Evolutionary conservation across 805 yeast species (phyloP).

Genomic region (Yarrowia keelungensis): DNA sequence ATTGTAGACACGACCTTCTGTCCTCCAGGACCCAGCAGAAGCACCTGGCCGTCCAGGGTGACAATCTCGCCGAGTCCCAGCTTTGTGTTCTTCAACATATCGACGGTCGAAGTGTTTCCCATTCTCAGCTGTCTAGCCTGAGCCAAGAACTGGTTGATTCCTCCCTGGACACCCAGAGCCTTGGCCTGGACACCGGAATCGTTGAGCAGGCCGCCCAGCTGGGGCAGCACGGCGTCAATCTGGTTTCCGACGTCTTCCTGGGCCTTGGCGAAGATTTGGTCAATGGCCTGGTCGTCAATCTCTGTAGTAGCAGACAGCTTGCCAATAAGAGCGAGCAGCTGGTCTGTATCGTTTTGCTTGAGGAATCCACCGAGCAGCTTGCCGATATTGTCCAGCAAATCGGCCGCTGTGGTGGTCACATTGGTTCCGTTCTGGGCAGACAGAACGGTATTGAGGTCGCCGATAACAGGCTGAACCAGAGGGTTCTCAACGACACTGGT

Average conservation of each 20-base stretch:
- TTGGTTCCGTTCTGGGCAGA: slow-evolving; percentile 10
- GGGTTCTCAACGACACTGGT: slow-evolving; percentile 22
- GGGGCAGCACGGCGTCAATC: slow-evolving; percentile 26
- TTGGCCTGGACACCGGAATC: slow-evolving; percentile 28
- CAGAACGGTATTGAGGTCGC: neutral
- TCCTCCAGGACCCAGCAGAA: slow-evolving; percentile 28
- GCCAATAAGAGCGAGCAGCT: neutral
- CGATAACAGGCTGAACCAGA: slow-evolving; percentile 13
- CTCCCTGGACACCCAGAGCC: slow-evolving; percentile 36
- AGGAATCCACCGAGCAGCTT: slow-evolving; percentile 26
- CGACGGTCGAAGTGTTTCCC: slow-evolving; percentile 26
- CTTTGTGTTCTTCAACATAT: slow-evolving; percentile 11
- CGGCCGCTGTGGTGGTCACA: neutral
- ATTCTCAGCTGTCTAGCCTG: slow-evolving; percentile 17
- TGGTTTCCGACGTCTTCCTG: slow-evolving; percentile 23
- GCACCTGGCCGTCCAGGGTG: slow-evolving; percentile 16
- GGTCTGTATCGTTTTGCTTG: slow-evolving; percentile 10
- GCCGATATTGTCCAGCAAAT: slow-evolving; percentile 13
- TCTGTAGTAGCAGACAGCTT: slow-evolving; percentile 1
- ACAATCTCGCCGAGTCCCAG: slow-evolving; percentile 23
- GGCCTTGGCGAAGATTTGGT: slow-evolving; percentile 30
- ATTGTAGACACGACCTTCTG: slow-evolving; percentile 10
- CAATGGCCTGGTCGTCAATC: slow-evolving; percentile 11
- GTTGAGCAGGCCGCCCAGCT: slow-evolving; percentile 8
- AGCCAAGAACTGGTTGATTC: slow-evolving; percentile 32